These are phyloP conservation scores for Boletus reticuloceps DNA, from an alignment of 768 basidiomycete species.

Conservation along the genomic window DNA sequence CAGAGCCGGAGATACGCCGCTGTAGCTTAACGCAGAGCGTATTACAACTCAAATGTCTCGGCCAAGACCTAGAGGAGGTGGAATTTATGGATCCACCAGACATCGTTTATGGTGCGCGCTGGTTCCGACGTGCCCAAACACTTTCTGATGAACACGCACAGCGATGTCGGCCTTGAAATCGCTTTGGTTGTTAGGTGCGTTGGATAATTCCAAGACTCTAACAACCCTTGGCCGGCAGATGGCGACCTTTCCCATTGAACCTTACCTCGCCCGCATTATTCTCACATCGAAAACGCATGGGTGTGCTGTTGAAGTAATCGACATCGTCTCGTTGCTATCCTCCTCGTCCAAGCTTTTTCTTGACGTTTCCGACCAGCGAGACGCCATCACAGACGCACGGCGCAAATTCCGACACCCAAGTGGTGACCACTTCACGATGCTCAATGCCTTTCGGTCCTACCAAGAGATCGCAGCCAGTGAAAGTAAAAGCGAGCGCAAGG, in stretches of 20 bases:
- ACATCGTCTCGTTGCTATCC: conserved; percentile 82
- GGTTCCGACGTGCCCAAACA: too few species aligned
- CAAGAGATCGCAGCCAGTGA: conserved; percentile 58
- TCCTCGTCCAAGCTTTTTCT: conserved; percentile 79
- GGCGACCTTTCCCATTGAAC: conserved; percentile 93
- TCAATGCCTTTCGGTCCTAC: conserved; percentile 84
- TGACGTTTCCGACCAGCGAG: conserved; percentile 73
- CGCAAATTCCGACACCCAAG: conserved; percentile 76
- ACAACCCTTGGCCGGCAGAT: conserved; percentile 79
- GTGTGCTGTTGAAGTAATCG: conserved; percentile 77
- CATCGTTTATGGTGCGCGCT: conserved; percentile 61
- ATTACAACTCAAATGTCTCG: conserved; percentile 82
- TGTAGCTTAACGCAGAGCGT: conserved; percentile 81
- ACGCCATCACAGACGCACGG: conserved; percentile 65
- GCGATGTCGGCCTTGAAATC: conserved; percentile 64
- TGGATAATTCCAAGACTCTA: conserved; percentile 61
- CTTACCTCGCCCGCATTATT: conserved; percentile 72
- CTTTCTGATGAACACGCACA: conserved; percentile 23
- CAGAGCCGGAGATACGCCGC: conserved; percentile 89
- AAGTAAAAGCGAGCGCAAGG: conserved; percentile 46
- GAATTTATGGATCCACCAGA: conserved; percentile 91
- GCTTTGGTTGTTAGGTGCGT: conserved; percentile 77
- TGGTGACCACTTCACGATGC: conserved; percentile 89
- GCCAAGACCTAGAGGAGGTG: conserved; percentile 74
- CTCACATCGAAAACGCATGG: conserved; percentile 71